Evolutionary conservation across 1,284 basidiomycete genomes (phyloP).

Genomic region (Puccinia novopanici): DNA sequence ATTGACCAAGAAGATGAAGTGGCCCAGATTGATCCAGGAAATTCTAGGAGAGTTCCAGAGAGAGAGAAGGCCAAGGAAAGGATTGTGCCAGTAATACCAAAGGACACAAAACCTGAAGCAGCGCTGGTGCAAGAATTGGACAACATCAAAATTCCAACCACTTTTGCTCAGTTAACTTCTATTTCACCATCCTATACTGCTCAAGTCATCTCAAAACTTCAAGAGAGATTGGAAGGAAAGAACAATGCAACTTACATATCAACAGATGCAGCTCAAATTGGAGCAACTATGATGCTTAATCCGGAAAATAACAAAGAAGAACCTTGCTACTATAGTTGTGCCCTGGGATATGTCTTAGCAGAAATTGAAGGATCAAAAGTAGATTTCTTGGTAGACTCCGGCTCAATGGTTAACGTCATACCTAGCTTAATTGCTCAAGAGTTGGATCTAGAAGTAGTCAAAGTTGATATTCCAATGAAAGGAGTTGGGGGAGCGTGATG

Average conservation of each 20-base stretch:
- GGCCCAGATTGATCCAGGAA: too few species aligned
- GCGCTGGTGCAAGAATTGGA: background rate
- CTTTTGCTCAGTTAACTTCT: background rate
- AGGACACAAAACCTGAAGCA: background rate
- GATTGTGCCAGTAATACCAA: too few species aligned
- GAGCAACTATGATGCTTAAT: background rate
- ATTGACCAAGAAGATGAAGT: background rate
- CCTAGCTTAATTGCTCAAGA: background rate
- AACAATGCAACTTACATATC: background rate
- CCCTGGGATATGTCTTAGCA: background rate
- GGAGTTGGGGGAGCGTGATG: background rate
- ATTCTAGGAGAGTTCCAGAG: too few species aligned
- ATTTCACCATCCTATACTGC: background rate
- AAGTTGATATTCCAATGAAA: conserved; percentile 4
- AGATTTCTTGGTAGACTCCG: background rate
- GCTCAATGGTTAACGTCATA: background rate
- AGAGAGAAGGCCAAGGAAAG: too few species aligned
- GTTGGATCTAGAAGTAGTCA: background rate
- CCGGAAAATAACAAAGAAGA: too few species aligned
- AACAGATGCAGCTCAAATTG: background rate
- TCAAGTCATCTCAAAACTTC: background rate
- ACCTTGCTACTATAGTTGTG: background rate
- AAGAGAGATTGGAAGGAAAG: background rate
- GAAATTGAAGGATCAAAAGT: background rate
- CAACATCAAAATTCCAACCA: conserved; percentile 10